Percentiles rank a stretch among this genome's conserved stretches.
Evolutionary conservation across 2,329 filamentous ascomycete genomes (phyloP).

Genomic region (Monosporascus ibericus): DNA sequence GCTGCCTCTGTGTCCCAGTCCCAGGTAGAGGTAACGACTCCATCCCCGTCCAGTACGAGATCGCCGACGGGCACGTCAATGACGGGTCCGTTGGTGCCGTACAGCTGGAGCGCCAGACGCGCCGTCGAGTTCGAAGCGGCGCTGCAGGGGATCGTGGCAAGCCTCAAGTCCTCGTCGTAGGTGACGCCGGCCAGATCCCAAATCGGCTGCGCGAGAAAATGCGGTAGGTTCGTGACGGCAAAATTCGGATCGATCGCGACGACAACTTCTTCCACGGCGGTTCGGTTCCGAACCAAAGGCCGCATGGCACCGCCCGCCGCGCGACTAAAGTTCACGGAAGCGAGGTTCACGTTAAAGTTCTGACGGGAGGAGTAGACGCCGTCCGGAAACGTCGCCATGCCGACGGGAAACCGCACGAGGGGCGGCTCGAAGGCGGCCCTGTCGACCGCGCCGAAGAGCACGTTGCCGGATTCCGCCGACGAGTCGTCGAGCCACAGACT

Average conservation of each 20-base stretch:
- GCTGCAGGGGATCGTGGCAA: constrained; percentile 20
- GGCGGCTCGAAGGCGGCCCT: constrained; percentile 18
- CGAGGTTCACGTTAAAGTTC: constrained; percentile 1
- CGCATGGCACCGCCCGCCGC: neutral
- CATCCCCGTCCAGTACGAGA: constrained; percentile 18
- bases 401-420: constrained; percentile 13
- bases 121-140: constrained; percentile 13
- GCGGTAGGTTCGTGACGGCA: constrained; percentile 11
- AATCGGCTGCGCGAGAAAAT: constrained; percentile 16
- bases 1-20: neutral
- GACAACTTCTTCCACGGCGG: constrained; percentile 1
- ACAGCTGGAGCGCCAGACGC: constrained; percentile 20
- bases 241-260: constrained; percentile 4
- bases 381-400: neutral
- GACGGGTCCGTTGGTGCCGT: constrained; percentile 19
- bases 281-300: constrained; percentile 6
- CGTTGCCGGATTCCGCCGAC: constrained; percentile 17
- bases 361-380: neutral
- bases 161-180: constrained; percentile 6
- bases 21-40: constrained; percentile 1
- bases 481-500: constrained; percentile 27
- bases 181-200: constrained; percentile 22
- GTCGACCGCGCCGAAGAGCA: constrained; percentile 28
- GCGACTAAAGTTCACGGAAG: constrained; percentile 3
- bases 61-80: constrained; percentile 21